Base-by-base conservation (phyloP, 2,329 filamentous ascomycete species). In the Sclerotinia glacialis region DNA sequence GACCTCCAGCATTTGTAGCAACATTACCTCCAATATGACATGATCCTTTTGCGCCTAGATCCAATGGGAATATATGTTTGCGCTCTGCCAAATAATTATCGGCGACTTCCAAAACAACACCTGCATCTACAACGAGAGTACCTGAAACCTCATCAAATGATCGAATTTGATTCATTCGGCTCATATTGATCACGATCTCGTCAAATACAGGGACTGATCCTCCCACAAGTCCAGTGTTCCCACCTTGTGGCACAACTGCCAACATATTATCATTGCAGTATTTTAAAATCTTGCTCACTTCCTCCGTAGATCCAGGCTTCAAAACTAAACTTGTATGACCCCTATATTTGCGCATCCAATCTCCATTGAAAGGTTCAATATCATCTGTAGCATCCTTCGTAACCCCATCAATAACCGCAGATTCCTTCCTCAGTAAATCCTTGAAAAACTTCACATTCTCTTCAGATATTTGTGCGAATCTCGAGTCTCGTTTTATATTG, bases 341-440 rank as follows among this genome's bases (percentile, higher is more conserved):
- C 69, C 91, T 89, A 81, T 97, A 99, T 80, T 99, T 99, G 79
- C 91, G 89, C 93, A 99, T 97, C 95, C 96, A 99, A 80, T 99
- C 95, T 76, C 89, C 87, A 79, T 99, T 99, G 84, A 93, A 99
- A 9, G 91, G 86, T 77, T 95, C 92, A 71, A 98, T 84, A 76
- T 98, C 95, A 73, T 91, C 90, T 2, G 83, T 80, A 18, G 87
- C 87, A 78, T 93, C 87, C 72, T 86, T 79, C 4, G 87, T 91
- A 65, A 97, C 84, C 61, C 92, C 92, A 76, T 97, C 93, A 69
- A 98, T 86, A 62, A 97, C 83, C 2, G 92, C 93, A 46, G 90
- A 91, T 46, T 89, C 86, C 59, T 85, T 84, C 65, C 92, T 91
- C 44, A 99, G 84, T n/a, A 97, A 80, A 26, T 86, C 81, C 77